Evolutionary conservation across 2,329 filamentous ascomycete genomes (phyloP), one percentile per base, ranked within the genome.

Genomic region (Pseudocercospora cruenta): DNA sequence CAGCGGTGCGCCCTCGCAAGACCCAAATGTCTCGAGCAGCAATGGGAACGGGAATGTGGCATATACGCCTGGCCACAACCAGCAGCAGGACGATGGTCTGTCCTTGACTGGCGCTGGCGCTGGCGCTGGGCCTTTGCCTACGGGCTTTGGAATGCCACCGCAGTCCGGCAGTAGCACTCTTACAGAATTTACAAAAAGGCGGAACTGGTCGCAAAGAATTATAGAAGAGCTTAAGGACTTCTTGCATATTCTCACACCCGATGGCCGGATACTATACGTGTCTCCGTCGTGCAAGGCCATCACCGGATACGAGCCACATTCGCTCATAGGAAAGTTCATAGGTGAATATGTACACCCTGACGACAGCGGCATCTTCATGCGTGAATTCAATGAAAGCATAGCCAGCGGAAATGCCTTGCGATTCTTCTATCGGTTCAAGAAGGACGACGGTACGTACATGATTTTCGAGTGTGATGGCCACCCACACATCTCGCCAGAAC

Each of bases 401-500:
- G 89, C 92, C 1, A 91, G 88, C 7, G 92, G 91, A n/a, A 90
- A 91, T 71, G 83, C 88, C 4, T 80, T 97, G 68, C 90, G 91
- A 65, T 88, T 96, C 78, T 96, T 96, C 82, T 95, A 96, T 77
- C 89, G 94, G 58, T 88, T 97, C 76, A 86, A 85, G 75, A 91
- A 89, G 78, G 88, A 88, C 71, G 91, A 95, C 75, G 89, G 87
- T 22, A 84, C 83, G 1, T 96, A 90, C 76, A 84, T 85, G 69
- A 92, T 97, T 63, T 92, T 98, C 76, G 94, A 98, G 80, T 90
- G 92, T n/a, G 89, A 94, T 71, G 94, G 94, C 58, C 94, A 97
- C 76, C 91, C 93, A 12, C 94, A 98, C 80, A 89, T 96, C 68
- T 90, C 90, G 39, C 87, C 86, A 21, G 88, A 91, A 69, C 85